Evolutionary conservation across 106 monocot species (phyloP), one percentile per base, ranked within the genome.

Genomic region (Hemerocallis citrina): DNA sequence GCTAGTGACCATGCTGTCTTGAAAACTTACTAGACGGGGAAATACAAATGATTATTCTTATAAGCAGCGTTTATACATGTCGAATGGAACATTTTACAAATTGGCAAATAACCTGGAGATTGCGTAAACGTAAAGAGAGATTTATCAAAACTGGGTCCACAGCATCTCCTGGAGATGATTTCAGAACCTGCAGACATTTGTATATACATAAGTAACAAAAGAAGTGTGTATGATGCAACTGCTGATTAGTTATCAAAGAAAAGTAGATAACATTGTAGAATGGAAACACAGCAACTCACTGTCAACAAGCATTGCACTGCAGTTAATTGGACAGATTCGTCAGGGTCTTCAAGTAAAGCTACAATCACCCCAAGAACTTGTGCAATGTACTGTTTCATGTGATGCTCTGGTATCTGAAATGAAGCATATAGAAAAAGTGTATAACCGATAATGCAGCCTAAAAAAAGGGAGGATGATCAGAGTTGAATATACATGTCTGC

Each of bases 271-370:
- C 0, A 50, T 42, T 23, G 33, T n/a, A 24, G 11, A 43, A 61
- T 1, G 12, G 12, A 30, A 30, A 27, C n/a, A 11, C 23, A 49
- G 54, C 1, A 65, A 68, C 85, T 77, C 54, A 95, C 95, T 59
- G 44, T 76, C 64, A 88, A 70, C 60, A 88, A 71, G 65, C 96
- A 88, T 36, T 98, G 87, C 0, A 91, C 81, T 19, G 91, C 81
- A 73, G 96, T 98, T 68, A 98, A 62, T 63, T 98, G 90, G 70
- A 91, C 91, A 45, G 79, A 72, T 74, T 91, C 96, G 67, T 84
- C 79, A 75, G 79, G 70, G 75, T 91, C 96, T 75, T 98, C 96
- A 71, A 91, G 96, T 68, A 98, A 82, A 20, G 91, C 96, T 51
- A 88, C 70, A 52, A 98, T 88, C 4, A 98, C 82, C 27, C 91